Evolutionary conservation across 2,329 filamentous ascomycete species (phyloP).

Genomic region (Zelopaecilomyces penicillatus): DNA sequence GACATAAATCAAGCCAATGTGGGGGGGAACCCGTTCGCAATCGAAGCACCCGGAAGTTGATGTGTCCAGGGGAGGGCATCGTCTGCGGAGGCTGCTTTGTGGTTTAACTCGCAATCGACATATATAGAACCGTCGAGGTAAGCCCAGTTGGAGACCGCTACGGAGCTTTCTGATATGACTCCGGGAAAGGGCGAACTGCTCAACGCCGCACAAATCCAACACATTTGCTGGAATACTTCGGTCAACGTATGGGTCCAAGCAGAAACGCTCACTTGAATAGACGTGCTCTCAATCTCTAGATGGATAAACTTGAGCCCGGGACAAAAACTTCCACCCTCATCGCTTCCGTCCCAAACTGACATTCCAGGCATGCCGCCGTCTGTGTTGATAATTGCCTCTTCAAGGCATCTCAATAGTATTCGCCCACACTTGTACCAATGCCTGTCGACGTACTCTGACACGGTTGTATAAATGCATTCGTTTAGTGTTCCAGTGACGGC

Average conservation of each 20-base stretch:
- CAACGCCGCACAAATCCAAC: conserved; percentile 27
- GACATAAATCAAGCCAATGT: conserved; percentile 4
- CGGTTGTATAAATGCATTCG: conserved; percentile 23
- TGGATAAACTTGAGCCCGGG: conserved; percentile 26
- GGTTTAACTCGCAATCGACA: conserved; percentile 25
- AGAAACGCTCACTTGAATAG: conserved; percentile 23
- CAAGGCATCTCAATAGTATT: conserved; percentile 21
- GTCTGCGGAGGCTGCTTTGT: conserved; percentile 20
- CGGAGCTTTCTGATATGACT: conserved; percentile 20
- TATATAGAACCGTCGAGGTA: conserved; percentile 26
- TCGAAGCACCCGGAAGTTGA: conserved; percentile 21
- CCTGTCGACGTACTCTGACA: conserved; percentile 22
- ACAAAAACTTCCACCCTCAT: conserved; percentile 16
- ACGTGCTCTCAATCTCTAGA: conserved; percentile 25
- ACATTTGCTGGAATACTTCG: conserved; percentile 29
- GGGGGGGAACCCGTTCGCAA: conserved; percentile 26
- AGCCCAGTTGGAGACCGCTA: conserved; percentile 24
- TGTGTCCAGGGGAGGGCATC: conserved; percentile 21
- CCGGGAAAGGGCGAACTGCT: conserved; percentile 26
- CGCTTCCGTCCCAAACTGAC: conserved; percentile 27
- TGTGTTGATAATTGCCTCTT: conserved; percentile 24
- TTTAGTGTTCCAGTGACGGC: conserved; percentile 27
- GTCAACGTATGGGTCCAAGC: conserved; percentile 27
- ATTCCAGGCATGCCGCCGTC: conserved; percentile 22
- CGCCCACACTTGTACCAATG: conserved; percentile 26